Percentiles rank a stretch among this genome's conserved stretches.
phyloP scores from a whole-genome alignment of 495 filamentous ascomycete species.

The Cercophora newfieldiana region DNA sequence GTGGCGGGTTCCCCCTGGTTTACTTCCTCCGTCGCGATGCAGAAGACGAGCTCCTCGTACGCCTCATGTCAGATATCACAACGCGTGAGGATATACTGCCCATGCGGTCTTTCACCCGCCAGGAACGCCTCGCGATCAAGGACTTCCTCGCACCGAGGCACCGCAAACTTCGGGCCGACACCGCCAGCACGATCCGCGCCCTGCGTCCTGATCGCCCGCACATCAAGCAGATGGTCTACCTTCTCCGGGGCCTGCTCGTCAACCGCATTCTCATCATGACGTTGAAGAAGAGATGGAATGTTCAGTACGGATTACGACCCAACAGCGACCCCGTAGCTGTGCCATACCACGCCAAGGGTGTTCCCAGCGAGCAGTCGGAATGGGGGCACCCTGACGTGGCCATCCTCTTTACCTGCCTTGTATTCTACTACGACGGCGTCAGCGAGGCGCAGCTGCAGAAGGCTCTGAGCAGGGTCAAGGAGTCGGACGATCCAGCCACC shows the following conservation, averaged over 20 bases:
- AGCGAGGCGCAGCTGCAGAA: constrained; percentile 41
- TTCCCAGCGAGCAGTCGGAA: constrained; percentile 51
- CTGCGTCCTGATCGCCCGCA: constrained; percentile 32
- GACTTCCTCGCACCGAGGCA: constrained; percentile 28
- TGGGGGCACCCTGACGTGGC: constrained; percentile 58
- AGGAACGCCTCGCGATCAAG: constrained; percentile 43
- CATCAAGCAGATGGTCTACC: constrained; percentile 27
- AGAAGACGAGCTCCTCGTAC: constrained; percentile 42
- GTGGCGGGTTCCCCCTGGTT: constrained; percentile 43
- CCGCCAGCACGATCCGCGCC: constrained; percentile 22
- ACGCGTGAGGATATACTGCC: constrained; percentile 33
- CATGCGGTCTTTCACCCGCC: constrained; percentile 22
- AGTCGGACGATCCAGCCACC: constrained; percentile 52
- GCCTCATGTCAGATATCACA: constrained; percentile 41
- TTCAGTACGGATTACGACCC: constrained; percentile 46
- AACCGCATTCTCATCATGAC: constrained; percentile 43
- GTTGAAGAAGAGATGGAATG: constrained; percentile 49
- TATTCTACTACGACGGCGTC: constrained; percentile 54
- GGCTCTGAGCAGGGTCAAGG: constrained; percentile 40
- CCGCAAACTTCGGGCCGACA: constrained; percentile 19
- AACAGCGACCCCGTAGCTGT: constrained; percentile 42
- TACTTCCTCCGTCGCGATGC: constrained; percentile 48
- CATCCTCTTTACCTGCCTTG: constrained; percentile 53
- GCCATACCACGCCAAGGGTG: constrained; percentile 49
- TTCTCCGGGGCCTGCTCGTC: constrained; percentile 42